Conservation (phyloP, 2,329 filamentous ascomycete genomes). For the Aspergillus amoenus region DNA sequence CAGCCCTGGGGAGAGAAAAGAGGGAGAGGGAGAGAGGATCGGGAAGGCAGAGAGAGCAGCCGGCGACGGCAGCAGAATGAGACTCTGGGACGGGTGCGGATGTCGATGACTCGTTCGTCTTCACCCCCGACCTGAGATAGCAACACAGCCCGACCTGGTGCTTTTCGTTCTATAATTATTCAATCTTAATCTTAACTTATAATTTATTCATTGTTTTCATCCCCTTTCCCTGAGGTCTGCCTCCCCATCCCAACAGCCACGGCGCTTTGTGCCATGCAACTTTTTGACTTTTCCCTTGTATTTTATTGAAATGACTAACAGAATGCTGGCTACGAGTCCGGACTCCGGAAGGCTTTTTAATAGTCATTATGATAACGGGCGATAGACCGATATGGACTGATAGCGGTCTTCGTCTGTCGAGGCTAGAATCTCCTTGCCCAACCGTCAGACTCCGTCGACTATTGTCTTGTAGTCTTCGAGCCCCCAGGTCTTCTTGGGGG, state of each 20-base stretch:
- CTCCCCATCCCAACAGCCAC: background rate
- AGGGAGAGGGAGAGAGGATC: conserved; percentile 5
- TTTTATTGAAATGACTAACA: background rate
- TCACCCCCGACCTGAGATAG: conserved; percentile 12
- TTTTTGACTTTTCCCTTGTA: background rate
- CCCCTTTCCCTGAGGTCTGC: background rate
- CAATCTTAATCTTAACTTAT: background rate
- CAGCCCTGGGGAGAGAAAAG: conserved; percentile 10
- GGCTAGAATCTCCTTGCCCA: background rate
- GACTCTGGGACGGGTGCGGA: conserved; percentile 17
- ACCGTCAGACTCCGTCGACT: background rate
- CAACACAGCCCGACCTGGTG: conserved; percentile 15
- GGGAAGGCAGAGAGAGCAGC: conserved; percentile 2
- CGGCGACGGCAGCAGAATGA: background rate
- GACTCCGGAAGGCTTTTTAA: background rate
- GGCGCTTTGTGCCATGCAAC: background rate
- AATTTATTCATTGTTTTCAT: background rate
- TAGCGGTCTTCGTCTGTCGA: background rate
- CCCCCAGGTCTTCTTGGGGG: background rate
- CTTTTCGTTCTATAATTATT: conserved; percentile 3
- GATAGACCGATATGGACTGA: background rate
- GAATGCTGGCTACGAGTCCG: background rate
- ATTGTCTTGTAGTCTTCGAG: background rate
- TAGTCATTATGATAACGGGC: background rate
- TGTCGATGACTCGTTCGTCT: conserved; percentile 19